Conservation (phyloP, 1,284 basidiomycete genomes). For the Fomitopsis palustris region DNA sequence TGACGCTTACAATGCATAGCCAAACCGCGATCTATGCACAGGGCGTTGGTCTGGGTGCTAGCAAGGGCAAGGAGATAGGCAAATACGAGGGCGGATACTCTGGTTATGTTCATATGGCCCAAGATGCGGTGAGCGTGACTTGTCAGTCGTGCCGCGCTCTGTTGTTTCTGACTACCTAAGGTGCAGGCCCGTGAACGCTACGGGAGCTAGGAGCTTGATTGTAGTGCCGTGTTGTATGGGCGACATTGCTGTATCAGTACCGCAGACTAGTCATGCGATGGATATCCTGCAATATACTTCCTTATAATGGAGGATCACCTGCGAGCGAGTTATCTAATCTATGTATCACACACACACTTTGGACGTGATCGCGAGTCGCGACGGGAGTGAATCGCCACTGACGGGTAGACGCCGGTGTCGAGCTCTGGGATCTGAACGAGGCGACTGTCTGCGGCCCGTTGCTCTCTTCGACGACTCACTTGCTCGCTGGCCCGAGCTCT, state of each 20-base stretch:
- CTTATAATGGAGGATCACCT: too few species aligned
- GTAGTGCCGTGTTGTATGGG: not conserved
- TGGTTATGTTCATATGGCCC: slow-evolving; percentile 72
- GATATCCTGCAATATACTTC: not conserved
- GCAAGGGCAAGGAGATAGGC: slow-evolving; percentile 80
- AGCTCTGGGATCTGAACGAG: not conserved
- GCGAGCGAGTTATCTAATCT: not conserved
- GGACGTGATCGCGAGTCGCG: not conserved
- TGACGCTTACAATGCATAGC: slow-evolving; percentile 31
- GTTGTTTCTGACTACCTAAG: not conserved
- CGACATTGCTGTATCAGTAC: not conserved
- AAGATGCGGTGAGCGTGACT: slow-evolving; percentile 46
- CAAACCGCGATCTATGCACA: slow-evolving; percentile 82
- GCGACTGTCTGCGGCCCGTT: not conserved
- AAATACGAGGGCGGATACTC: slow-evolving; percentile 70
- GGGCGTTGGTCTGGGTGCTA: slow-evolving; percentile 84
- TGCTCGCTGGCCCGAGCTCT: not conserved
- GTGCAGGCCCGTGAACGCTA: slow-evolving; percentile 30
- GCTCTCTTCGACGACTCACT: not conserved
- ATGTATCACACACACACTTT: not conserved
- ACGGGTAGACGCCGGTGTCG: not conserved
- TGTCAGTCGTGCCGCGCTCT: not conserved
- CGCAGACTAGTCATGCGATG: not conserved
- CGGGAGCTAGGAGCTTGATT: slow-evolving; percentile 15
- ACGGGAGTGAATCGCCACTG: not conserved